A percentile compares a stretch with the other conserved stretches of the same genome.
These are phyloP conservation scores for Fusarium haematococcum DNA, from an alignment of 2,329 filamentous ascomycete genomes.

Conservation along the genomic window DNA sequence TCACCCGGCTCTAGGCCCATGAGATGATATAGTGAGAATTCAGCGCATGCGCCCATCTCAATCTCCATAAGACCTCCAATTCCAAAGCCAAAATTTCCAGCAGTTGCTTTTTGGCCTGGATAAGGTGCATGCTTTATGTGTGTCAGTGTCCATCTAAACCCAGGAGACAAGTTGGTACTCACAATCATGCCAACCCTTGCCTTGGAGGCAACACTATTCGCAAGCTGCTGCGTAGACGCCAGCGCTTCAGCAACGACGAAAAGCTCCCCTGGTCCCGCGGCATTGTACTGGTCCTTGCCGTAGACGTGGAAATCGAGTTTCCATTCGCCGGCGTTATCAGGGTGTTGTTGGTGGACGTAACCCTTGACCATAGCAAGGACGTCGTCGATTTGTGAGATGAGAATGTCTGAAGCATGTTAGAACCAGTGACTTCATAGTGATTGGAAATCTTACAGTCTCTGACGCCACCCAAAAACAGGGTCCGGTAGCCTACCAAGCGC, in stretches of 20 bases:
- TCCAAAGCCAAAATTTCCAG: conserved; percentile 60
- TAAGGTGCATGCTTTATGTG: conserved; percentile 57
- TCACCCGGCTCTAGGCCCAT: conserved; percentile 53
- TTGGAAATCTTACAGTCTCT: conserved; percentile 27
- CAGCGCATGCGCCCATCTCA: conserved; percentile 51
- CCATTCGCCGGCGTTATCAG: conserved; percentile 33
- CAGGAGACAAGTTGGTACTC: fast-evolving
- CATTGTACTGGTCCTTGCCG: conserved; percentile 46
- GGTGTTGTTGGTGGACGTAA: conserved; percentile 38
- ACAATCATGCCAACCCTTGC: conserved; percentile 47
- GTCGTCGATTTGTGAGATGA: conserved; percentile 32
- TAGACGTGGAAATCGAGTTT: conserved; percentile 56
- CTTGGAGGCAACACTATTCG: conserved; percentile 50
- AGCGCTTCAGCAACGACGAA: conserved; percentile 61
- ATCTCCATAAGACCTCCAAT: conserved; percentile 46
- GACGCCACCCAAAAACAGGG: conserved; percentile 40
- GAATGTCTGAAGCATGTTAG: conserved; percentile 17
- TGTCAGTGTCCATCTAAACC: background rate
- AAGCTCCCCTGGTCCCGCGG: conserved; percentile 39
- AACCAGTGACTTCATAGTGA: background rate
- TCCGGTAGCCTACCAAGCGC: conserved; percentile 32
- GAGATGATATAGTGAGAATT: conserved; percentile 63
- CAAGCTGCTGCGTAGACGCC: conserved; percentile 58
- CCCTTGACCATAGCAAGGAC: conserved; percentile 15
- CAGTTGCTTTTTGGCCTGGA: conserved; percentile 62